Base-by-base conservation (phyloP, 2,329 filamentous ascomycete genomes). In the Lecanicillium sp. region DNA sequence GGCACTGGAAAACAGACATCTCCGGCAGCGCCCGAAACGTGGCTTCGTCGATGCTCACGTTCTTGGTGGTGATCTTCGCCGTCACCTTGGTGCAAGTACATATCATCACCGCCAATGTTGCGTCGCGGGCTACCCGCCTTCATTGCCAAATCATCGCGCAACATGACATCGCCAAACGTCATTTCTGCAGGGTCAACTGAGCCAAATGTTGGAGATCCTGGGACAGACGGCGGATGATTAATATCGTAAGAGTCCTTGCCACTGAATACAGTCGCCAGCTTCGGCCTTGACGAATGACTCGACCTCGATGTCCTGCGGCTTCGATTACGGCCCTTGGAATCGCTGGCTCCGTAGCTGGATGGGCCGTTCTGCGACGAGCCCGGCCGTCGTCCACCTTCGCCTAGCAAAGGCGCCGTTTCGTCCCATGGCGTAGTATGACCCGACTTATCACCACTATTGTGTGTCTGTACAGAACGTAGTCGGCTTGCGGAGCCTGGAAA, bases 1-100 rank as follows among this genome's bases (percentile, higher is more conserved):
- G 55, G 79, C 39, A 84, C 78, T 1, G 89, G 90, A 52, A 95
- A 95, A 64, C 92, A 95, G 1, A 96, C 89, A 61, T 96, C 92
- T 47, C 85, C 85, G 51, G 92, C 79, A 0, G 80, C 85, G 9
- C 80, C 71, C 11, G 82, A 58, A 11, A 72, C 70, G 47, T 79
- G 70, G 28, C 81, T 71, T 35, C 56, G 50, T 5, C 44, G 44
- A 14, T 49, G 37, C 9, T 58, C 53, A 3, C 56, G 47, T 11
- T 25, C 22, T 15, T 58, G 51, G 19, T 49, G 54, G 19, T 57
- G 55, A 15, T 52, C 46, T 15, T 48, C 39, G 3, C 38, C 40
- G 5, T 43, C 48, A 7, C 48, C 55, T 4, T 48, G 40, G 7
- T 58, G 57, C 6, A 59, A 60, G 11, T 51, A 42, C 7, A 53